Conservation (phyloP, 345 rosid genomes). For the Crucihimalaya himalaica region DNA sequence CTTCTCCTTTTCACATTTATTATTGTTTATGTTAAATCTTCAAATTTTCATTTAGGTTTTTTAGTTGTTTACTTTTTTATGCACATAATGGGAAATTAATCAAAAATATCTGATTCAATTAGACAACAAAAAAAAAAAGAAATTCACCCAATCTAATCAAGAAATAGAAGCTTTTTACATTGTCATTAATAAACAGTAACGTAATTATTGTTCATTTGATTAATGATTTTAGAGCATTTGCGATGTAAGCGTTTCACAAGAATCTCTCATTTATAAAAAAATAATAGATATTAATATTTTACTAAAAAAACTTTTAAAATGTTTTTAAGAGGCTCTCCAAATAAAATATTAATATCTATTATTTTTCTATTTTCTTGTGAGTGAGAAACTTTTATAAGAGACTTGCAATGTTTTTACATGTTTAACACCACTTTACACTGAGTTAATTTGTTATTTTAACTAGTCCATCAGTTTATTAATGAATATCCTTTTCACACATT, state of each 20-base stretch:
- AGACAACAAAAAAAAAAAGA: not conserved
- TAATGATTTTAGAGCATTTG: too few species aligned
- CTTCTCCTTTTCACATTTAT: conserved; percentile 24
- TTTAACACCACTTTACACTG: too few species aligned
- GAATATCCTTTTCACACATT: not conserved
- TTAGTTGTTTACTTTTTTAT: not conserved
- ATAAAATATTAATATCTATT: too few species aligned
- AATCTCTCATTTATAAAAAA: too few species aligned
- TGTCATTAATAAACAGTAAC: not conserved
- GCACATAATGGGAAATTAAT: not conserved
- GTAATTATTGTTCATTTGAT: not conserved
- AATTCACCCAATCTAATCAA: conserved; percentile 2
- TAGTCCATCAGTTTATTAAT: not conserved
- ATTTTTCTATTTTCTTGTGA: too few species aligned
- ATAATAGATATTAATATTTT: too few species aligned
- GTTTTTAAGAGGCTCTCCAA: too few species aligned
- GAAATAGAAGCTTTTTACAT: not conserved
- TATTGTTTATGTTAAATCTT: conserved; percentile 1
- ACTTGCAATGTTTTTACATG: too few species aligned
- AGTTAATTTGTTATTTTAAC: not conserved
- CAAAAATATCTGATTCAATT: not conserved
- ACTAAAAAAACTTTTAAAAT: too few species aligned
- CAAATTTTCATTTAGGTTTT: not conserved
- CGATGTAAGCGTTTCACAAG: too few species aligned
- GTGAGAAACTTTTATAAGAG: too few species aligned